phyloP scores from a whole-genome alignment of 2,329 filamentous ascomycete species.

The Alternaria postmessia region DNA sequence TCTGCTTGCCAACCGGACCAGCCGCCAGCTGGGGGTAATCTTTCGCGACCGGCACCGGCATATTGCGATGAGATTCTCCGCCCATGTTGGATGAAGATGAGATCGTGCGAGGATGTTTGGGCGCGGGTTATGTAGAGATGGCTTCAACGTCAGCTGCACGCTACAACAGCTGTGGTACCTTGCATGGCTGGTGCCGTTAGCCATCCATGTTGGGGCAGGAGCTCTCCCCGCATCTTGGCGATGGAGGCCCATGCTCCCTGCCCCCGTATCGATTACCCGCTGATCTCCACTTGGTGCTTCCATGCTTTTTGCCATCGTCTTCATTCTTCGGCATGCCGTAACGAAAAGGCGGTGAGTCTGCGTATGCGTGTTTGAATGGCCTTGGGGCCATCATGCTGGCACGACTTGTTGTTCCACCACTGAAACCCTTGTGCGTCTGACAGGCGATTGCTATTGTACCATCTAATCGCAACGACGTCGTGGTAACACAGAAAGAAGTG shows the following conservation, averaged over 20 bases:
- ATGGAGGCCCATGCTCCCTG: constrained; percentile 16
- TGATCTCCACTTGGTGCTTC: constrained; percentile 10
- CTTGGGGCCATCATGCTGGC: too few species aligned
- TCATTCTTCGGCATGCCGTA: background rate
- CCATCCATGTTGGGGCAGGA: constrained; percentile 19
- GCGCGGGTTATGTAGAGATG: constrained; percentile 4
- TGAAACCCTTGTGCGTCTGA: too few species aligned
- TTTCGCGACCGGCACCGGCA: constrained; percentile 30
- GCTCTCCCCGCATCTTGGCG: constrained; percentile 39
- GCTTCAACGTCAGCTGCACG: constrained; percentile 16
- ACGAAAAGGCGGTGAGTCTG: background rate
- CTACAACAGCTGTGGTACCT: constrained; percentile 30
- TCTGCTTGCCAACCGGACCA: constrained; percentile 59
- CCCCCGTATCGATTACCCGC: constrained; percentile 18
- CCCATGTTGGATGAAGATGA: constrained; percentile 40
- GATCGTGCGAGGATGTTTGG: background rate
- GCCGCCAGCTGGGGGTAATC: constrained; percentile 47
- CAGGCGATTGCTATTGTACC: too few species aligned
- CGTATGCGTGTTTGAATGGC: background rate
- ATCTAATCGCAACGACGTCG: too few species aligned
- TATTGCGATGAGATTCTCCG: constrained; percentile 44
- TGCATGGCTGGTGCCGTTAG: constrained; percentile 26
- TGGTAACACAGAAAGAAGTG: too few species aligned
- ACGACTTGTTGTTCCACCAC: too few species aligned
- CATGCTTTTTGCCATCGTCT: background rate